These are phyloP conservation scores for Malus hybrid DNA, from an alignment of 331 rosid genomes.

Conservation along the genomic window DNA sequence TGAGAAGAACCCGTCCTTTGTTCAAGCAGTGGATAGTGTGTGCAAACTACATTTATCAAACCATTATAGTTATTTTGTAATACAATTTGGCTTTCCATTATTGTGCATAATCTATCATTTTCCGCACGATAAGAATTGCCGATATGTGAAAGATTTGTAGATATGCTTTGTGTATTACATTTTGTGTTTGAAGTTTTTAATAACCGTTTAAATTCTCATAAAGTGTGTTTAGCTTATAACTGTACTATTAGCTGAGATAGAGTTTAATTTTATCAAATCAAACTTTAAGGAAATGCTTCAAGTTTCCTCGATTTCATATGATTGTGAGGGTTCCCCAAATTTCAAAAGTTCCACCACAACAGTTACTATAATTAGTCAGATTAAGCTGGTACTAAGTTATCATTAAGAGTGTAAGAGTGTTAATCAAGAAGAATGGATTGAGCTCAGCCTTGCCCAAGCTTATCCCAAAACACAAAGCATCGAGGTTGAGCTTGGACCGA, in stretches of 20 bases:
- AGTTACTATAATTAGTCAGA: neutral
- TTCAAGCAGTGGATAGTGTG: conserved; percentile 47
- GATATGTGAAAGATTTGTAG: neutral
- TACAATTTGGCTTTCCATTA: neutral
- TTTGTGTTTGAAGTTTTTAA: neutral
- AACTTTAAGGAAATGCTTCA: neutral
- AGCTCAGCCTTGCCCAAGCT: neutral
- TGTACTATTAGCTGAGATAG: neutral
- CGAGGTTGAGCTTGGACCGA: neutral
- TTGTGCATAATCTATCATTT: neutral
- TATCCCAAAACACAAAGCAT: neutral
- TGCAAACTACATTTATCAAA: neutral
- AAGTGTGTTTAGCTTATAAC: neutral
- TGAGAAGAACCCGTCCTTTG: conserved; percentile 56
- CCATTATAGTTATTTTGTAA: neutral
- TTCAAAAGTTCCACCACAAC: neutral
- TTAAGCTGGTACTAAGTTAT: neutral
- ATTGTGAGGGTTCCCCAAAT: neutral
- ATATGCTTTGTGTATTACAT: neutral
- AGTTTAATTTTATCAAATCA: neutral
- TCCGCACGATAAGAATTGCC: neutral
- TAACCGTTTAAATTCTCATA: neutral
- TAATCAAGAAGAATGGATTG: neutral
- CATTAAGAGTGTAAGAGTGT: neutral
- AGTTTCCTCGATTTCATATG: neutral